Base-by-base conservation (phyloP, 225 moss, liverwort and hornwort genomes). In the Bryoerythrophyllum caledonicum region DNA sequence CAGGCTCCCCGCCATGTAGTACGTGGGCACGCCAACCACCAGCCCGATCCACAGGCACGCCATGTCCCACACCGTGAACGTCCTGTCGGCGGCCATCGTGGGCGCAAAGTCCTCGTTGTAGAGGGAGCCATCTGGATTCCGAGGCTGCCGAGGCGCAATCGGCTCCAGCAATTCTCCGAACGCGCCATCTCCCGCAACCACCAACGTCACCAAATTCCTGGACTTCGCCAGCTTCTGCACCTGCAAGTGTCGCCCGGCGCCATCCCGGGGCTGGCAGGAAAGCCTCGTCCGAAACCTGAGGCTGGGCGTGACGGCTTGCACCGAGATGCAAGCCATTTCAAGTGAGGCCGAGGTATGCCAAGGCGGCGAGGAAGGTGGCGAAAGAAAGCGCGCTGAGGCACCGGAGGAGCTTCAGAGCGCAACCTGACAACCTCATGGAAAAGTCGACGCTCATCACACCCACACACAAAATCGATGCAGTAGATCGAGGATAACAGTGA, bases 1-100 rank as follows among this genome's bases (percentile, higher is more conserved):
- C 72, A 96, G 72, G 78, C 90, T 93, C 25, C 95, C 95, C 38
- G 95, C 95, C 95, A 96, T 91, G 74, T 96, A 96, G 53, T 96
- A 96, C 25, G 93, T 93, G 16, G 95, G 95, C 20, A 96, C 93
- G 12, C 93, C 93, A 0, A 96, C 93, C 57, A 96, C 95, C 23
- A 96, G 70, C 35, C 93, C 93, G 41, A 96, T 82, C 95, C 95
- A 96, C 32, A 93, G 68, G 49, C 95, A 90, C 40, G 95, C 86
- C 88, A 96, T 74, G 79, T 96, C 93, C 93, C 85, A 90, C 35
- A 88, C n/a, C 6, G 87, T 51, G 63, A 93, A 93, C 1, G 20
- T 87, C 46, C 95, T 55, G 20, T 77, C 84, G 5, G 81, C 74
- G 14, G 71, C 63, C 76, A 93, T 72, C 9, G 91, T 88, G n/a